Evolutionary conservation across 179 eudicot genomes (phyloP), one percentile per base, ranked within the genome.

Genomic region (Spergularia azorica): DNA sequence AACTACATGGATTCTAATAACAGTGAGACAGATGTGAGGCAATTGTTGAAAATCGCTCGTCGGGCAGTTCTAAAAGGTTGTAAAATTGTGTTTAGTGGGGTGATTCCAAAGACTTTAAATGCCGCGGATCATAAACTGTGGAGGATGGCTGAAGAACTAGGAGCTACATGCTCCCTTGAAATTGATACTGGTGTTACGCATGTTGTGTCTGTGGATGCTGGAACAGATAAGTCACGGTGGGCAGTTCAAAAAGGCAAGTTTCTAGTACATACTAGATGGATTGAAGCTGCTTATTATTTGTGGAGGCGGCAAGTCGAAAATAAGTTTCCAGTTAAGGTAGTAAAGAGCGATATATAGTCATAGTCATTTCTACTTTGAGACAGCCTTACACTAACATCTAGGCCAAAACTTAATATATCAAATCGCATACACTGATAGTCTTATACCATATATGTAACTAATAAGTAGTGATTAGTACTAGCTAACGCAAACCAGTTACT

Each of bases 181-280:
- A 16, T 83, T 0, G 93, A 92, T 58, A 59, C 79, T 8, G 82
- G 87, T 0, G 90, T 90, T n/a, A 94, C 98, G 0, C 97, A 94
- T 71, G 90, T 94, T 3, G 89, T 94, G 7, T 86, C 94, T 8
- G 56, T 56, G 1, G 91, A 94, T 67, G 74, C 73, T 1, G 88
- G 88, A 32, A 94, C 94, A 0, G 92, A 81, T 38, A 90, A 92
- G 77, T 88, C 97, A 13, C 89, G 80, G 2, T 88, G 96, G 98
- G 97, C 97, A 3, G 67, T 84, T 52, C 56, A 72, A 69, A 75
- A 89, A 64, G 87, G 86, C 63, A 90, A 84, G 83, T 85, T 86
- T 73, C 75, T 94, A 64, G 98, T 94, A 32, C 72, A 83, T 67
- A 91, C 90, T 1, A 69, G 76, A 3, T 94, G 97, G 97, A 75